Evolutionary conservation across 371 early-diverging fungal genomes (phyloP).

Genomic region (Mucor circinelloides): DNA sequence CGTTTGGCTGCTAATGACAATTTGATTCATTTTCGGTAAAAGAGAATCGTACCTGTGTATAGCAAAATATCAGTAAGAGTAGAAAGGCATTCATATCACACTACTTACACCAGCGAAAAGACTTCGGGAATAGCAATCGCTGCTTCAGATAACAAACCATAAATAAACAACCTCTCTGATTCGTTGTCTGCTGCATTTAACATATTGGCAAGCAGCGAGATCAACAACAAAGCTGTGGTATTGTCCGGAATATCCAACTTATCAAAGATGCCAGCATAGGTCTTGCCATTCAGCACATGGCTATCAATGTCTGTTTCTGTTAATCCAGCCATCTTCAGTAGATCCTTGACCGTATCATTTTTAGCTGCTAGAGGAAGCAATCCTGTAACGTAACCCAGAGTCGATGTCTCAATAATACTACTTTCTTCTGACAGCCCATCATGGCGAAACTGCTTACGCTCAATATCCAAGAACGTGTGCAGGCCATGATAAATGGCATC

Average conservation of each 20-base stretch:
- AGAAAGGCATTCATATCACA: no score
- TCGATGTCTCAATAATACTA: slow-evolving; percentile 49
- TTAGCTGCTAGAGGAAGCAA: slow-evolving; percentile 67
- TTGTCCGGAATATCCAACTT: slow-evolving; percentile 63
- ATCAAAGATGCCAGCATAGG: slow-evolving; percentile 64
- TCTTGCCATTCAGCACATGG: slow-evolving; percentile 33
- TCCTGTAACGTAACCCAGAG: slow-evolving; percentile 74
- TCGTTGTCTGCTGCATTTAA: slow-evolving; percentile 82
- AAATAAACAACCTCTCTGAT: slow-evolving; percentile 77
- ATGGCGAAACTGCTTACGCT: slow-evolving; percentile 40
- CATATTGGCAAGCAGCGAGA: slow-evolving; percentile 76
- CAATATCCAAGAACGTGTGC: slow-evolving; percentile 67
- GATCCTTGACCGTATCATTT: slow-evolving; percentile 58
- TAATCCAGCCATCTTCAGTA: slow-evolving; percentile 60
- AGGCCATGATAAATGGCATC: slow-evolving; percentile 67
- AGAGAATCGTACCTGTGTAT: slow-evolving; percentile 61
- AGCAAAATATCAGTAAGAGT: background rate
- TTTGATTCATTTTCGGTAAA: slow-evolving; percentile 72
- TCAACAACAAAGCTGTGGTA: slow-evolving; percentile 66
- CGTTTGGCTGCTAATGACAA: slow-evolving; percentile 64
- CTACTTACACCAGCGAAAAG: slow-evolving; percentile 71
- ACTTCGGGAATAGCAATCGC: slow-evolving; percentile 73
- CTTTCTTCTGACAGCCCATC: slow-evolving; percentile 15
- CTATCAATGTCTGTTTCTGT: slow-evolving; percentile 46
- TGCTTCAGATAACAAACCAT: slow-evolving; percentile 79